These are phyloP conservation scores for Penicillium janthinellum DNA, from an alignment of 2,329 filamentous ascomycete genomes.

Conservation along the genomic window DNA sequence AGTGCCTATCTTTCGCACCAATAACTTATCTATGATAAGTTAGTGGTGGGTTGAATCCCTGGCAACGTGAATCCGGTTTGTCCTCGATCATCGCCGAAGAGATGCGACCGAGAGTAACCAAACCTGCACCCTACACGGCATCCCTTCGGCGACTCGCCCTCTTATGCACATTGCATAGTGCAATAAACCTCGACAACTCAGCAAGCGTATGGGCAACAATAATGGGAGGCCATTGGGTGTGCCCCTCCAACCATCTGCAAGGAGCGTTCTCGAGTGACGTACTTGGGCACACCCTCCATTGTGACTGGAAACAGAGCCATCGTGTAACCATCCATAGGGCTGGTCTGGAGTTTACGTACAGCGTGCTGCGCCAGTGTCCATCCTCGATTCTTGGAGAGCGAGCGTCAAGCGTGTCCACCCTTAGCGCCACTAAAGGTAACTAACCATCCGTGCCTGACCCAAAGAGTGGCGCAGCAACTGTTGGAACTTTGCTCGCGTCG, in stretches of 20 bases:
- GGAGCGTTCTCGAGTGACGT: constrained; percentile 10
- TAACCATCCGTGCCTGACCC: background rate
- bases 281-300: background rate
- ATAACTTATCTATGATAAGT: background rate
- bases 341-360: background rate
- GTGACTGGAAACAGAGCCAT: background rate
- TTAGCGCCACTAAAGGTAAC: background rate
- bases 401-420: background rate
- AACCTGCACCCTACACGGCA: background rate
- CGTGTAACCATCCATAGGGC: background rate
- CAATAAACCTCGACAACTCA: background rate
- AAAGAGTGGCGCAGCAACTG: constrained; percentile 7
- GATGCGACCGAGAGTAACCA: background rate
- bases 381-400: background rate
- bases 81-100: background rate
- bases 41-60: too few relatives aligned
- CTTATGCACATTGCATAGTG: background rate
- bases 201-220: background rate
- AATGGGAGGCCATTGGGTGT: background rate
- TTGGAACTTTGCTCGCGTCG: background rate
- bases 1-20: background rate
- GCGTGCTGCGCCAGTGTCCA: background rate
- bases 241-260: constrained; percentile 7
- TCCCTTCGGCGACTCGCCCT: background rate
- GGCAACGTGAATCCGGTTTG: background rate